Evolutionary conservation across 1,284 basidiomycete species (phyloP), one percentile per base, ranked within the genome.

Genomic region (Irpex sp.): DNA sequence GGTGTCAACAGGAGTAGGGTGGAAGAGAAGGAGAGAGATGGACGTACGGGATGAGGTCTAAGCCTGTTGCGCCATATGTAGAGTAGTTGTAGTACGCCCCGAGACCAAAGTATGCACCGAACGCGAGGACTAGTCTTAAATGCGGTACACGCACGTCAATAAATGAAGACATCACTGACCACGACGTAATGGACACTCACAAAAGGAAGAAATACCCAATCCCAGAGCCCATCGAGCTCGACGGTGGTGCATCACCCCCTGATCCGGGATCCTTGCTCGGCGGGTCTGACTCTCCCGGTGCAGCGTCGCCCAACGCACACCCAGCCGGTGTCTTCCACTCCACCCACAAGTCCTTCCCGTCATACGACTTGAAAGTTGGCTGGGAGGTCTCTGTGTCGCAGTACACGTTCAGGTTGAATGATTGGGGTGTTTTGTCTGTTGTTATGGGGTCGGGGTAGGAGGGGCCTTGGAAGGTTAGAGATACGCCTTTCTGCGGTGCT

Each of bases 31-130:
- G 36, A 62, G 60, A 38, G 17, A 49, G 26, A 57, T 54, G 62
- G 31, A 47, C 88, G 72, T 73, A 92, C 89, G 91, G 92, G 72
- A 94, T 87, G 59, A 94, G 81, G 74, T 94, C 92, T 72, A 80
- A 76, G 11, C 92, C 92, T 38, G 86, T 83, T 8, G 92, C 89
- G 21, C 92, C 92, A 71, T 93, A 94, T 17, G 85, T 91, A 8
- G 88, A 85, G 70, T 93, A 93, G 70, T 94, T 94, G 76, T 92
- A 88, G 74, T 93, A 94, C 5, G 89, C 88, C 17, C 92, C 92
- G 34, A 93, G 72, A 1, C 73, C 82, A 68, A 94, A 86, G 76
- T 94, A 94, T 5, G 83, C 82, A 9, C 79, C 72, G 65, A 92
- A 81, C 1, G 85, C 85, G 17, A 94, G 72, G 34, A 93, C 65